Evolutionary conservation across 768 basidiomycete genomes (phyloP), one percentile per base, ranked within the genome.

Genomic region (Chlorophyllum brunneum): DNA sequence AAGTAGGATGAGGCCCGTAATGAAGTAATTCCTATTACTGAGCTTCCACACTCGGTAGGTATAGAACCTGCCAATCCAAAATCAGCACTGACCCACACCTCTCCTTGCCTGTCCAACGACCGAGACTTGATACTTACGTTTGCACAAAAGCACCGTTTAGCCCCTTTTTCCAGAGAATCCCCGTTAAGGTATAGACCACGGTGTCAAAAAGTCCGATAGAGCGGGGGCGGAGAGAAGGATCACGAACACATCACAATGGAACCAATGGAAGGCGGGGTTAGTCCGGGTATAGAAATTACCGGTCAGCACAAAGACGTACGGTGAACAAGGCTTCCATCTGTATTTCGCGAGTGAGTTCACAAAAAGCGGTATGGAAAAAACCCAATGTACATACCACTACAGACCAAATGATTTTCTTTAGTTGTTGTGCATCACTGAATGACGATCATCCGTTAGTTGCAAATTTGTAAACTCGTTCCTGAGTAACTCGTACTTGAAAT

Each of bases 111-210:
- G 6, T 15, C 9, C 15, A 16, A 36, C 16, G 15, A n/a, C n/a
- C n/a, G n/a, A n/a, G n/a, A n/a, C n/a, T n/a, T n/a, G n/a, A n/a
- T 36, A 63, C 69, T 31, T 27, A 76, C 77, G 68, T 71, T 65
- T 83, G 82, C 5, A 82, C 81, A 18, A 80, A 62, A 36, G 72
- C 65, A 4, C 73, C 77, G 10, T 77, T 80, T 16, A 79, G 57
- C 2, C 76, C 80, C 75, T 81, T 61, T 30, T 54, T 56, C 8
- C 0, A 15, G n/a, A n/a, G n/a, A n/a, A n/a, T n/a, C n/a, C 11
- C 11, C 7, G 16, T 8, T n/a, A 5, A n/a, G 38, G 24, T 24
- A 7, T 16, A 48, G 20, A 16, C 4, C 47, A 49, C 51, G 5
- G 62, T 52, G 52, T 16, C 31, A 22, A 18, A 18, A 30, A n/a